Base-by-base conservation (phyloP, 2,329 filamentous ascomycete genomes). In the Pseudogymnoascus sp. region DNA sequence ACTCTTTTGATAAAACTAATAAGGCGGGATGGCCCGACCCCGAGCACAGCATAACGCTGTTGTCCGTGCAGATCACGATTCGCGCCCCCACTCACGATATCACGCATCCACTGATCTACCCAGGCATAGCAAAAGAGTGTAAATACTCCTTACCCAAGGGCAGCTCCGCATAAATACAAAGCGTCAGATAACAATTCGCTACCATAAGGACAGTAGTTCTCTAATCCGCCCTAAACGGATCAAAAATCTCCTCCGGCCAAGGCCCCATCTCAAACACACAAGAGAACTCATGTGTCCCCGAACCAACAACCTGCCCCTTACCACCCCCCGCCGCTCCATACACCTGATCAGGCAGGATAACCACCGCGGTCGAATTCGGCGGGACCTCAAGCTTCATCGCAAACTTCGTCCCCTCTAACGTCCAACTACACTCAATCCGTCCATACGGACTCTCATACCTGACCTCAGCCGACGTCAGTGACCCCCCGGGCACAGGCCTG, bases 401-500 rank as follows among this genome's bases (percentile, higher is more conserved):
- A 14, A 70, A 69, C 12, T 40, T 62, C 5, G 40, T 25, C 5
- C 23, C 59, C 4, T 41, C 37, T 25, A 65, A 25, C 7, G 67
- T 25, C 69, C 69, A 71, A 35, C 65, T 63, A 61, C 66, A 67
- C 14, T 28, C 61, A 1, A 74, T 63, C 43, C 59, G 12, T 3
- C 73, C 73, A 67, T 74, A 74, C 2, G 71, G 69, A 7, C 67
- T 65, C 16, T 67, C 16, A 66, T 71, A 71, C 14, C 41, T 67
- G 2, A 68, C 69, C 45, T 71, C 69, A 1, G 73, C 73, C 25
- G 64, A 65, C 8, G 64, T 71, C 14, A 75, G 61, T 4, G 66
- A 67, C 5, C 72, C 73, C 4, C 73, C 73, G 0, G 73, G 73
- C 9, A 71, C 63, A 2, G 73, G 73, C 4, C 65, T 65, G 14